phyloP scores from a whole-genome alignment of 169 alveolate species.

The Plasmodium yoelii region DNA sequence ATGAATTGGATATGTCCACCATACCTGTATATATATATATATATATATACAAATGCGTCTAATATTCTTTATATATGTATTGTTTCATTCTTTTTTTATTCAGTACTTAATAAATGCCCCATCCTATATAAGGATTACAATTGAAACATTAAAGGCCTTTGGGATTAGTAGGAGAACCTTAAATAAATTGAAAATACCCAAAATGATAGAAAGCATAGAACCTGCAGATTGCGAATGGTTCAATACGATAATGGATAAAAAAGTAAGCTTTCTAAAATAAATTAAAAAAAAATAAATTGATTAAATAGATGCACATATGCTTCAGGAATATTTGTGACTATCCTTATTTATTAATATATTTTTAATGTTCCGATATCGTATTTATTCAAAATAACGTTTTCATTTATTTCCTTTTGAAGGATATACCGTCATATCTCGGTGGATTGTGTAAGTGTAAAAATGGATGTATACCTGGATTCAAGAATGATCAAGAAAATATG shows the following conservation, averaged over 20 bases:
- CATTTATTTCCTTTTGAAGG: conserved; percentile 16
- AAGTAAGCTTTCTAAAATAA: conserved; percentile 18
- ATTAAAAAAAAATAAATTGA: not conserved
- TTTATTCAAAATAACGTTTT: not conserved
- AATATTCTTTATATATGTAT: not conserved
- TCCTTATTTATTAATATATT: not conserved
- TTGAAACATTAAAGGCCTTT: conserved; percentile 49
- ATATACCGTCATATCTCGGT: conserved; percentile 58
- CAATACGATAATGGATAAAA: conserved; percentile 37
- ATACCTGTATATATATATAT: not conserved
- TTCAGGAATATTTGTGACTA: not conserved
- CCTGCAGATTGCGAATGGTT: conserved; percentile 75
- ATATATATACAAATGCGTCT: not conserved
- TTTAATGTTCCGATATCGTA: not conserved
- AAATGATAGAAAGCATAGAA: conserved; percentile 19
- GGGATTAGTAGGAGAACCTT: conserved; percentile 69
- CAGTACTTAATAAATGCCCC: conserved; percentile 73
- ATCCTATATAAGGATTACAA: conserved; percentile 64
- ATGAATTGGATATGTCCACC: not conserved
- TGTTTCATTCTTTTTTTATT: not conserved
- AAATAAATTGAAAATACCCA: conserved; percentile 62
- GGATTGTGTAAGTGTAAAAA: conserved; percentile 53
- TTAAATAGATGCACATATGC: not conserved
- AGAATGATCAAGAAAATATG: conserved; percentile 33
- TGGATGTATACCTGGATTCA: conserved; percentile 68